Conservation (phyloP, 1,284 basidiomycete genomes). For the Malassezia japonica region DNA sequence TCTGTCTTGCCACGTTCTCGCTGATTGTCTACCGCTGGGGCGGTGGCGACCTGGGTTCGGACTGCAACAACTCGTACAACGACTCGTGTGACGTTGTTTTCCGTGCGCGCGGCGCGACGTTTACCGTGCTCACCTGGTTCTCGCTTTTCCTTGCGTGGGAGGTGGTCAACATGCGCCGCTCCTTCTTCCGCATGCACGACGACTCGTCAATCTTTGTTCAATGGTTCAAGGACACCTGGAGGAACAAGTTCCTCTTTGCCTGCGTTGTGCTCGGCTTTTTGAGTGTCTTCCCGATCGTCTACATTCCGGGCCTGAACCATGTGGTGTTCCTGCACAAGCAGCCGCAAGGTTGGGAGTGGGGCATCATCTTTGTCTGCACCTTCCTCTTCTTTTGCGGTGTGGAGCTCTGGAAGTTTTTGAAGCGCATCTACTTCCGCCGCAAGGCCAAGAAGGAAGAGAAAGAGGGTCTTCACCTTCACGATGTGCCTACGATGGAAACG, state of each 20-base stretch:
- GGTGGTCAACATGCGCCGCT: slow-evolving; percentile 42
- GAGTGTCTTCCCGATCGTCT: slow-evolving; percentile 54
- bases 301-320: slow-evolving; percentile 51
- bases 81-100: slow-evolving; percentile 44
- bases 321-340: slow-evolving; percentile 46
- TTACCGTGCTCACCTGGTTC: slow-evolving; percentile 43
- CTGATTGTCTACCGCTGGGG: slow-evolving; percentile 37
- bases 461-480: neutral
- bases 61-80: slow-evolving; percentile 44
- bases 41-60: slow-evolving; percentile 27
- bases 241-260: slow-evolving; percentile 41
- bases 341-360: slow-evolving; percentile 45
- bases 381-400: slow-evolving; percentile 37
- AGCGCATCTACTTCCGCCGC: slow-evolving; percentile 26
- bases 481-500: neutral
- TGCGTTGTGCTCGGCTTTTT: slow-evolving; percentile 51
- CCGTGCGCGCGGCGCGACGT: slow-evolving; percentile 47
- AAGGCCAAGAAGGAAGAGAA: too few species aligned
- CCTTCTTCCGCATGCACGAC: slow-evolving; percentile 45
- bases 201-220: slow-evolving; percentile 30
- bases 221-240: slow-evolving; percentile 36
- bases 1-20: slow-evolving; percentile 50
- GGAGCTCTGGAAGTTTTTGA: slow-evolving; percentile 40
- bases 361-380: slow-evolving; percentile 39
- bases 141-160: slow-evolving; percentile 49